Base-by-base conservation (phyloP, 2,329 filamentous ascomycete genomes). In the Colletotrichum karsti region DNA sequence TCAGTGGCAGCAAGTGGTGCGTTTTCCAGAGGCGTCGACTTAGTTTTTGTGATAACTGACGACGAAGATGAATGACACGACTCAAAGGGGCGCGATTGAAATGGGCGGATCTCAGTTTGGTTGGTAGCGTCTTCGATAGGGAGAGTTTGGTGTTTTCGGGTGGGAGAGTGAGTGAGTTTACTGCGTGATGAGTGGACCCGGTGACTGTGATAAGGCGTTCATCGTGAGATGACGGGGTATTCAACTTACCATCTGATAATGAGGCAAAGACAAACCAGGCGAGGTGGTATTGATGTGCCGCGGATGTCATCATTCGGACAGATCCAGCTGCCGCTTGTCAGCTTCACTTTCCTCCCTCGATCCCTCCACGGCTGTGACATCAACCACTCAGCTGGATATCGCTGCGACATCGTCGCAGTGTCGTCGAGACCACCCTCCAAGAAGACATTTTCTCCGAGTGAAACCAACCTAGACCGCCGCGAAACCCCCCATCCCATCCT, bases 21-120 rank as follows among this genome's bases (percentile, higher is more conserved):
- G n/a, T 9, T 20, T 30, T 26, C 10, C 10, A 20, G 20, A 15
- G 39, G 57, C 51, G 44, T 15, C 42, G 24, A 30, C n/a, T 6
- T 24, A 22, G 12, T 12, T 24, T 51, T 48, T 57, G 33, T 67
- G 58, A 51, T 39, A 50, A 50, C 22, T 60, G 57, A 60, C 57
- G 44, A 10, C 6, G 44, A 22, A 22, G n/a, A 24, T n/a, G 6
- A 28, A 22, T 46, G 39, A 24, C 55, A 18, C 24, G 51, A 26
- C 12, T 7, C 28, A 20, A 30, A 20, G 9, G 12, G n/a, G n/a
- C 26, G 28, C 20, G 48, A 22, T 20, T 10, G 6, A 5, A 5
- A 42, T 42, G 39, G 39, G n/a, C 46, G 46, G 26, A 5, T 48
- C 10, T 24, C 7, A 37, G 26, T 4, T 1, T 5, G 39, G 35